A percentile compares a stretch with the other conserved stretches of the same genome.
phyloP scores from a whole-genome alignment of 2,329 filamentous ascomycete genomes.

The Cladophialophora immunda region DNA sequence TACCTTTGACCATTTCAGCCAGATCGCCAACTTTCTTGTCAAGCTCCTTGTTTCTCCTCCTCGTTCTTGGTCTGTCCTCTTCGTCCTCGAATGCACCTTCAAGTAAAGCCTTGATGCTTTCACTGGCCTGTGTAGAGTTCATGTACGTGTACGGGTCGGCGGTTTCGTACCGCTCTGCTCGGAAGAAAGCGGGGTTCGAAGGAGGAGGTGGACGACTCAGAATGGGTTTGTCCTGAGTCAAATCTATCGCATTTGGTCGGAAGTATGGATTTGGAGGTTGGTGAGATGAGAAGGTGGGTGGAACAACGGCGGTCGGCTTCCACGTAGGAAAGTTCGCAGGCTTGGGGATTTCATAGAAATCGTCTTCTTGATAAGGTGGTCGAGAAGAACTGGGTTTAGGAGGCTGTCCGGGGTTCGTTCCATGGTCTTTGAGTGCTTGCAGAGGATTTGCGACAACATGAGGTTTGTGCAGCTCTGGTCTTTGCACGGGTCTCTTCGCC shows the following conservation, averaged over 20 bases:
- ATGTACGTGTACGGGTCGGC: conserved; percentile 63
- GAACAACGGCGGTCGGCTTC: conserved; percentile 60
- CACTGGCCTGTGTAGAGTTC: conserved; percentile 59
- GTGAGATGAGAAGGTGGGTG: conserved; percentile 63
- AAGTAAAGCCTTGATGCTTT: conserved; percentile 61
- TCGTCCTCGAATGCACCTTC: conserved; percentile 62
- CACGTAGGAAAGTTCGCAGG: conserved; percentile 58
- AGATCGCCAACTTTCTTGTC: conserved; percentile 52
- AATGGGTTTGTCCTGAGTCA: conserved; percentile 49
- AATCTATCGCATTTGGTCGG: conserved; percentile 58
- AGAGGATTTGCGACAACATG: conserved; percentile 33
- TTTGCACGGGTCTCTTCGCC: conserved; percentile 33
- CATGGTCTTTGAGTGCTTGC: conserved; percentile 36
- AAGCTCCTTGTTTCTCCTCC: conserved; percentile 52
- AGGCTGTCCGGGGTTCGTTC: conserved; percentile 38
- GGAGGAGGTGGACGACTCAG: conserved; percentile 54
- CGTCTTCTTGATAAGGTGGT: conserved; percentile 30
- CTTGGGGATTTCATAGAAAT: conserved; percentile 56
- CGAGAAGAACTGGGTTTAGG: conserved; percentile 38
- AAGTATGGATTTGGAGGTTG: conserved; percentile 45
- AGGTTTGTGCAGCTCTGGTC: conserved; percentile 38
- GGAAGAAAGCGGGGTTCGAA: conserved; percentile 51
- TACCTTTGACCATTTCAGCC: conserved; percentile 52
- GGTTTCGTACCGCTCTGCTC: conserved; percentile 61
- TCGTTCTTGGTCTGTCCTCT: conserved; percentile 51